These are phyloP conservation scores for Sugiyamaella marilandica DNA, from an alignment of 805 yeast species.

Conservation along the genomic window DNA sequence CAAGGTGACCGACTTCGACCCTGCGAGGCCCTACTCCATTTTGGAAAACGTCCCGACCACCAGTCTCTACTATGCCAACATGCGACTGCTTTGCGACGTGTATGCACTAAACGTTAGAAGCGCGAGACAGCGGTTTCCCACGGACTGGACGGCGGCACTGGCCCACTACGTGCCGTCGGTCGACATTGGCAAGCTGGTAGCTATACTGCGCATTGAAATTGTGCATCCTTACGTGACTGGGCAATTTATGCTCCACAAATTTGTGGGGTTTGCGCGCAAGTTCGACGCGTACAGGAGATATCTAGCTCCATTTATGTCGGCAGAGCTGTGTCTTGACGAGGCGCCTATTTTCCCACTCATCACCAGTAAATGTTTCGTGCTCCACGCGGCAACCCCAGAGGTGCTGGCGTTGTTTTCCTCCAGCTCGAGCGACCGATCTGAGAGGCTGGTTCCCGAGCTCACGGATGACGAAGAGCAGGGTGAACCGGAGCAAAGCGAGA, in stretches of 20 bases:
- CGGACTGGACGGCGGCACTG: conserved; percentile 12
- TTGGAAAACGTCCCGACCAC: conserved; percentile 10
- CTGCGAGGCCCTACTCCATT: conserved; percentile 8
- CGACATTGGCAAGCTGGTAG: conserved; percentile 4
- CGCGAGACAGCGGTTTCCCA: neutral
- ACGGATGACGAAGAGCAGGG: neutral
- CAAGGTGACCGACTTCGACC: conserved; percentile 2
- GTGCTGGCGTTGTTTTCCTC: neutral
- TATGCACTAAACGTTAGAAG: neutral
- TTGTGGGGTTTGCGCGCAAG: neutral
- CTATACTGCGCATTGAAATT: conserved; percentile 7
- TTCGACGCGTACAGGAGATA: neutral
- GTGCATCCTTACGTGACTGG: conserved; percentile 11
- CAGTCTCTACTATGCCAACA: conserved; percentile 4
- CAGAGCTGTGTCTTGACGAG: neutral
- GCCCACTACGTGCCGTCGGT: neutral
- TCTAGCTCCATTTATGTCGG: neutral
- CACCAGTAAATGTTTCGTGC: neutral
- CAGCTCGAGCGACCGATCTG: neutral
- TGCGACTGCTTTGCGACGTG: conserved; percentile 8
- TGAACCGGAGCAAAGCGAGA: neutral
- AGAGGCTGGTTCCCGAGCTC: neutral
- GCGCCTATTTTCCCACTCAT: neutral
- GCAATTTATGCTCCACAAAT: conserved; percentile 5
- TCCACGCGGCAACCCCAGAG: neutral